phyloP scores from a whole-genome alignment of 78 protist species.

The Speleostelium caveatum region DNA sequence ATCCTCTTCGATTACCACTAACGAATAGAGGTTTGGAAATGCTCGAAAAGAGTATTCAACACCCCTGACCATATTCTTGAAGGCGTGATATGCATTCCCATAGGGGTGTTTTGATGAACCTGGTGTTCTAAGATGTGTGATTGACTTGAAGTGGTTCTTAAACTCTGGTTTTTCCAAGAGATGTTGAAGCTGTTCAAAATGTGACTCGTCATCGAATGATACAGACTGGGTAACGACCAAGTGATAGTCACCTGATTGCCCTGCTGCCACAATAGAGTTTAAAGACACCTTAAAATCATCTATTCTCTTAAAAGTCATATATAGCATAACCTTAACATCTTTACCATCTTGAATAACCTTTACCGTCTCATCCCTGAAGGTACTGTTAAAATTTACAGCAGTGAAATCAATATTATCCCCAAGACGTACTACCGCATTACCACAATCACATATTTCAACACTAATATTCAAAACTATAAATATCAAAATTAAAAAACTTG shows the following conservation, averaged over 20 bases:
- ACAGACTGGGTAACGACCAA: constrained; percentile 64
- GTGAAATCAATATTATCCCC: too few species aligned
- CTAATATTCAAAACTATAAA: too few species aligned
- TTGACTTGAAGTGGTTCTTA: constrained; percentile 15
- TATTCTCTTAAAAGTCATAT: constrained; percentile 59
- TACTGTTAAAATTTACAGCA: too few species aligned
- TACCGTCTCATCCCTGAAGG: too few species aligned
- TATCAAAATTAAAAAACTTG: too few species aligned
- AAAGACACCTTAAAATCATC: constrained; percentile 48
- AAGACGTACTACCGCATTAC: too few species aligned
- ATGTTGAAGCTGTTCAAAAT: background rate
- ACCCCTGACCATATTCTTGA: constrained; percentile 40
- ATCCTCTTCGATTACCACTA: constrained; percentile 61
- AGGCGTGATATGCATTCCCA: constrained; percentile 72
- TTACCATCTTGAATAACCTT: too few species aligned
- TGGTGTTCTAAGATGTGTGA: constrained; percentile 22
- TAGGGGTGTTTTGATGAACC: constrained; percentile 20
- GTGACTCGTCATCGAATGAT: background rate
- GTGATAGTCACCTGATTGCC: constrained; percentile 40
- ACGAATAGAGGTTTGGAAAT: constrained; percentile 17
- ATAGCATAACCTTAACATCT: constrained; percentile 55
- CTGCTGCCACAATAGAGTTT: constrained; percentile 3
- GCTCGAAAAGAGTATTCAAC: background rate
- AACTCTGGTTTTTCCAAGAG: background rate
- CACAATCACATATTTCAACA: too few species aligned